phyloP scores from a whole-genome alignment of 2,329 filamentous ascomycete genomes.

The Cryphonectria radicalis region DNA sequence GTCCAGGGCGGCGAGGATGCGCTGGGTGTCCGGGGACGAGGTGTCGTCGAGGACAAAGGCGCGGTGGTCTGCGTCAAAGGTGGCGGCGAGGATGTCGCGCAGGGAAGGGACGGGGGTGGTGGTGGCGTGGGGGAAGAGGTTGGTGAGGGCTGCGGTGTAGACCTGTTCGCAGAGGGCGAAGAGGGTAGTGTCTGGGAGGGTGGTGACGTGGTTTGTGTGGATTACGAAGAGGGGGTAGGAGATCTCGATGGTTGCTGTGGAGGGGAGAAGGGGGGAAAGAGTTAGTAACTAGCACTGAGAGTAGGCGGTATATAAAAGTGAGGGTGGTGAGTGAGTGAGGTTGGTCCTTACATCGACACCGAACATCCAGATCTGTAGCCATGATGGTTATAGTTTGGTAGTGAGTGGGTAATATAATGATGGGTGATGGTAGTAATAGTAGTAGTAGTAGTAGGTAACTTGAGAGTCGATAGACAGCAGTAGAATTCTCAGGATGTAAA shows the following conservation, averaged over 20 bases:
- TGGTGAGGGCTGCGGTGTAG: constrained; percentile 34
- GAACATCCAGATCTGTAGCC: constrained; percentile 20
- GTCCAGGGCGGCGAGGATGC: constrained; percentile 38
- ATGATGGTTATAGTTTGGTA: neutral
- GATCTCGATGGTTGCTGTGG: constrained; percentile 38
- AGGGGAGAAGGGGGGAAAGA: neutral
- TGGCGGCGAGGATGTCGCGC: constrained; percentile 37
- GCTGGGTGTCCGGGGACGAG: constrained; percentile 27
- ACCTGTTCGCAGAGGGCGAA: constrained; percentile 35
- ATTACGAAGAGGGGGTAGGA: constrained; percentile 36
- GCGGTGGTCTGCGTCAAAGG: constrained; percentile 41
- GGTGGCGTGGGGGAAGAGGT: constrained; percentile 33
- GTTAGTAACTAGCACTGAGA: neutral
- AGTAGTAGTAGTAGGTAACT: neutral
- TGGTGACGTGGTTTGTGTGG: constrained; percentile 35
- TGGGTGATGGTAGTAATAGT: neutral
- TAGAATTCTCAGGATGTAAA: neutral
- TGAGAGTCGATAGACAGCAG: neutral
- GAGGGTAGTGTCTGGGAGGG: constrained; percentile 36
- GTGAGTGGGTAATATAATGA: neutral
- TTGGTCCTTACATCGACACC: constrained; percentile 28
- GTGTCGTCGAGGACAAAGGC: constrained; percentile 39
- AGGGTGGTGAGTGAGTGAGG: neutral
- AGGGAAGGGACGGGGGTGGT: constrained; percentile 30
- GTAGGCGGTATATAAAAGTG: neutral